phyloP scores from a whole-genome alignment of 2,329 filamentous ascomycete species.

The Hymenoscyphus occultus region DNA sequence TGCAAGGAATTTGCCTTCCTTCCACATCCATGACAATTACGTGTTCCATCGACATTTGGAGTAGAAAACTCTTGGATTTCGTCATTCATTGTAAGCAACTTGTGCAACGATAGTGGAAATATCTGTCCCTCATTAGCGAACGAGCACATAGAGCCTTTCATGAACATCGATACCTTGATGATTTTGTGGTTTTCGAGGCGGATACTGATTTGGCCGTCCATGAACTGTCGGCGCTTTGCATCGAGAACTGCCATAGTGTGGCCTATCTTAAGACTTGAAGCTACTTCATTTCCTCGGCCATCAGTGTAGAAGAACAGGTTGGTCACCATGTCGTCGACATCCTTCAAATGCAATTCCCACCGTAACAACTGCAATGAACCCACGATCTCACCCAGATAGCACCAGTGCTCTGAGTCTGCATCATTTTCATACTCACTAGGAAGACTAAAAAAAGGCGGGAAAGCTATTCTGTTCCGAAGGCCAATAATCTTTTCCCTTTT shows the following conservation, averaged over 20 bases:
- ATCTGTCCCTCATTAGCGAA: conserved; percentile 21
- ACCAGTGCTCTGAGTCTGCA: conserved; percentile 23
- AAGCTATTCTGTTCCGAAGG: conserved; percentile 26
- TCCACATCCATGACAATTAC: conserved; percentile 26
- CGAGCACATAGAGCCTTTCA: conserved; percentile 12
- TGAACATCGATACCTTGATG: not conserved
- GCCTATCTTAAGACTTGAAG: conserved; percentile 18
- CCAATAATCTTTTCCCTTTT: conserved; percentile 20
- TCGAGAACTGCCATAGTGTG: conserved; percentile 28
- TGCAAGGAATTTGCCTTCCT: conserved; percentile 22
- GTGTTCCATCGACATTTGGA: conserved; percentile 21
- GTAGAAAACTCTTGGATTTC: conserved; percentile 25
- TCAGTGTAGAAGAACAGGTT: conserved; percentile 34
- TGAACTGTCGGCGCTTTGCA: conserved; percentile 18
- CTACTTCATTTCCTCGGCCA: conserved; percentile 30
- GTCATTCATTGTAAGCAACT: conserved; percentile 24
- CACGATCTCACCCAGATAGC: conserved; percentile 27
- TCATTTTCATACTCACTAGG: conserved; percentile 16
- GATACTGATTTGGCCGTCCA: conserved; percentile 16
- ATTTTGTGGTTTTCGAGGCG: conserved; percentile 21
- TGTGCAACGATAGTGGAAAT: conserved; percentile 22
- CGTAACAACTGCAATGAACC: conserved; percentile 21
- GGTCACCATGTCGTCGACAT: conserved; percentile 29
- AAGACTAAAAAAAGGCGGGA: conserved; percentile 22
- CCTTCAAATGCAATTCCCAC: conserved; percentile 30